Conservation (phyloP, 2,329 filamentous ascomycete genomes). For the Moelleriella libera region DNA sequence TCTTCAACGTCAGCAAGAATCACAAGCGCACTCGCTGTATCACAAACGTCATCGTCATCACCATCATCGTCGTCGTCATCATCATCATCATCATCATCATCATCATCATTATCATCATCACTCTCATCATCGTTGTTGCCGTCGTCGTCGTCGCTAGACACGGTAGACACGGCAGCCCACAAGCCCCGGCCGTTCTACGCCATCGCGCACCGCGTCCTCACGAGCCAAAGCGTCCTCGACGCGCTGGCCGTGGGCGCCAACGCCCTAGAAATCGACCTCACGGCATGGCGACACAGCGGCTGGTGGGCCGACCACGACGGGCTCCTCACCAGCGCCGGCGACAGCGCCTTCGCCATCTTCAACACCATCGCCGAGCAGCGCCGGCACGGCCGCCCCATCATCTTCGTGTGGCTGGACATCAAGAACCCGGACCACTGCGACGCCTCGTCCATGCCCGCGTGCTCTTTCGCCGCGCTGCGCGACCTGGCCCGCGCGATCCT, state of each 20-base stretch:
- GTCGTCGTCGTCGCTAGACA: too few species aligned
- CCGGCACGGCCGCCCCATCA: constrained; percentile 1
- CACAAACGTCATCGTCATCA: too few species aligned
- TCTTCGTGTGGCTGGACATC: constrained; percentile 6
- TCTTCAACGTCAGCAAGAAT: too few species aligned
- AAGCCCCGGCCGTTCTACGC: constrained; percentile 3
- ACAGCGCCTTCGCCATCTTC: neutral
- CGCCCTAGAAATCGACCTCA: constrained; percentile 4
- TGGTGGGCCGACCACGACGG: constrained; percentile 5
- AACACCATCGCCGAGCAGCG: neutral
- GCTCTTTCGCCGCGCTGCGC: constrained; percentile 1
- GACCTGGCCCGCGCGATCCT: constrained; percentile 1
- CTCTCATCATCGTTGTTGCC: too few species aligned
- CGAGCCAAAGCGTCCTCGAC: neutral
- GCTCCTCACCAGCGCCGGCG: neutral
- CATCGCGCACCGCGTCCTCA: constrained; percentile 3
- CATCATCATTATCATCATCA: too few species aligned
- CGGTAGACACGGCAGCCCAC: too few species aligned
- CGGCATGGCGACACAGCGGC: neutral
- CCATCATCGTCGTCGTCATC: too few species aligned
- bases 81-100: too few species aligned
- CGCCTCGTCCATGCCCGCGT: neutral
- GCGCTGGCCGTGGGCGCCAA: constrained; percentile 5
- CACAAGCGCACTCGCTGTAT: too few species aligned
- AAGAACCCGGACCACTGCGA: constrained; percentile 3